Evolutionary conservation across 148 eudicot genomes (phyloP).

Genomic region (Heliamphora exappendiculata): DNA sequence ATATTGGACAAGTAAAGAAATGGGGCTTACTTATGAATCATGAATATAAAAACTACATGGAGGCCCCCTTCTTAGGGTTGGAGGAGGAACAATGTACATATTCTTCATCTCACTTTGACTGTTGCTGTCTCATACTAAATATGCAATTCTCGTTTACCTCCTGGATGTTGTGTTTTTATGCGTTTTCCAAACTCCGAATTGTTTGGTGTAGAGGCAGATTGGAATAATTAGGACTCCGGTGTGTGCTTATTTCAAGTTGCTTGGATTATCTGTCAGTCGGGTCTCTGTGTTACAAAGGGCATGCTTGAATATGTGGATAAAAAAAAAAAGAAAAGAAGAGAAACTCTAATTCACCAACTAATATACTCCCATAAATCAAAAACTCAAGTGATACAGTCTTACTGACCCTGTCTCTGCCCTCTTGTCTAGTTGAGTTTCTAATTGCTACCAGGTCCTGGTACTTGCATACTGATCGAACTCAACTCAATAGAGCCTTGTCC

Average conservation of each 20-base stretch:
- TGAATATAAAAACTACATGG: not conserved
- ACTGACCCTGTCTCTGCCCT: not conserved
- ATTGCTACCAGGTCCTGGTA: not conserved
- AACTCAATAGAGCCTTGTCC: not conserved
- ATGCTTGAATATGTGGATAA: not conserved
- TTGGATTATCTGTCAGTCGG: not conserved
- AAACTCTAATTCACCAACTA: not conserved
- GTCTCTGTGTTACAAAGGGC: not conserved
- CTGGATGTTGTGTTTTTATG: not conserved
- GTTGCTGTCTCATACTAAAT: not conserved
- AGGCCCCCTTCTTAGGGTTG: not conserved
- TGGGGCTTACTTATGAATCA: not conserved
- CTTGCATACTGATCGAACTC: not conserved
- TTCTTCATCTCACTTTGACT: not conserved
- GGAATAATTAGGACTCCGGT: not conserved
- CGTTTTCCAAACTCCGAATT: not conserved
- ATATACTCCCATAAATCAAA: not conserved
- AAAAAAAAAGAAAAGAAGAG: not conserved
- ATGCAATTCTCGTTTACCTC: not conserved
- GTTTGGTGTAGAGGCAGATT: not conserved
- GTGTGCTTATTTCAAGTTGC: not conserved
- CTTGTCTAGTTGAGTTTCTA: not conserved
- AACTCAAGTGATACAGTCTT: not conserved
- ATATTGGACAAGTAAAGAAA: not conserved
- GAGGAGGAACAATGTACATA: not conserved